A percentile compares a stretch with the other conserved stretches of the same genome.
Conservation (phyloP, 2,329 filamentous ascomycete species). For the Ascochyta koolunga region DNA sequence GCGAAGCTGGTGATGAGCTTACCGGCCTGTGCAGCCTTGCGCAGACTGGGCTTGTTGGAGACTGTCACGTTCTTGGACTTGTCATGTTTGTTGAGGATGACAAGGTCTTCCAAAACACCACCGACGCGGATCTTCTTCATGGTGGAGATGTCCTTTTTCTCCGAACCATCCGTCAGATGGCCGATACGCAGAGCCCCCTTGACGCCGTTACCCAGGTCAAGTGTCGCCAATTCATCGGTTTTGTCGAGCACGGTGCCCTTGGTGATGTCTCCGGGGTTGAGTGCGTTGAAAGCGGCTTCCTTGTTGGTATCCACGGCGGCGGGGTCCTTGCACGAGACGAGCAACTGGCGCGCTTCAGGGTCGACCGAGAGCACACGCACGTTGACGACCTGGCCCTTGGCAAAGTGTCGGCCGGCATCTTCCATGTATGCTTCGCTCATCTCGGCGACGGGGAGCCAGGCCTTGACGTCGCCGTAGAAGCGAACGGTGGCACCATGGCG, state of each 20-base stretch:
- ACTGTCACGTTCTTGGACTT: conserved; percentile 76
- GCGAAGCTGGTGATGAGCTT: conserved; percentile 74
- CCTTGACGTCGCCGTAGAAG: conserved; percentile 84
- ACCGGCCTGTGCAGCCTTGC: conserved; percentile 75
- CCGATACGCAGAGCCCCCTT: conserved; percentile 77
- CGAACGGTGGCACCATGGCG: conserved; percentile 83
- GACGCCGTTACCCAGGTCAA: conserved; percentile 78
- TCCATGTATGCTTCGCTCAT: conserved; percentile 98
- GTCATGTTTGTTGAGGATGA: conserved; percentile 85
- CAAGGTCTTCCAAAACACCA: conserved; percentile 79
- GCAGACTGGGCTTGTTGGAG: conserved; percentile 81
- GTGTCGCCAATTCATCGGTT: conserved; percentile 54
- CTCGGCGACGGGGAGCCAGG: conserved; percentile 89
- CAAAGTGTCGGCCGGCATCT: conserved; percentile 88
- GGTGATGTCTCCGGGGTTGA: conserved; percentile 76
- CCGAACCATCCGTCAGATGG: conserved; percentile 85
- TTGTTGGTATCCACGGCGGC: conserved; percentile 79
- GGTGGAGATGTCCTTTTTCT: conserved; percentile 75
- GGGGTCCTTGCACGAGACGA: conserved; percentile 92
- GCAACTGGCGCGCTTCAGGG: conserved; percentile 70
- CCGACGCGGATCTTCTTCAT: conserved; percentile 84
- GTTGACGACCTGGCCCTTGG: conserved; percentile 85
- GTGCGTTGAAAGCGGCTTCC: conserved; percentile 70
- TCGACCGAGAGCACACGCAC: conserved; percentile 87
- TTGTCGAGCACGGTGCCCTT: conserved; percentile 68